Base-by-base conservation (phyloP, 2,329 filamentous ascomycete genomes). In the Sporothrix euskadiensis region DNA sequence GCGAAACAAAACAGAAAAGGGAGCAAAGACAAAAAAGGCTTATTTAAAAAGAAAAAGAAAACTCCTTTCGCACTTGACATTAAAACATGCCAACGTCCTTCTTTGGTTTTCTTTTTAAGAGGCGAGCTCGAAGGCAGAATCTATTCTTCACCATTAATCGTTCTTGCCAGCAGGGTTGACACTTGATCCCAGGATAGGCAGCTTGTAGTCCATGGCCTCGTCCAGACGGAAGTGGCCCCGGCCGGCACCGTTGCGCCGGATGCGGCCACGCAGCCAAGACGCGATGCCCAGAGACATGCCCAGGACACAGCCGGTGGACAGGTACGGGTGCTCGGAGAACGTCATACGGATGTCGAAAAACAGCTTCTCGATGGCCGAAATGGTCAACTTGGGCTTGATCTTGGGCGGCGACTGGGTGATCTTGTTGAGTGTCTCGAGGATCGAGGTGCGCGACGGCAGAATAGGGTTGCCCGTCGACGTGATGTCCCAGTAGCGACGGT, bases 401-500 rank as follows among this genome's bases (percentile, higher is more conserved):
- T 90, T 89, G 65, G 92, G 88, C 68, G 91, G 91, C 68, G 87
- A 88, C 32, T 88, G 85, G 10, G 92, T 88, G 75, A 94, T 87
- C 80, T 92, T 92, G 78, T 88, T 88, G 72, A 94, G 85, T 16
- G 94, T 97, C 82, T 97, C 94, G 75, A 97, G 89, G 79, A 98
- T 97, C 3, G 92, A 94, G 4, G 94, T 95, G 75, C 96, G 91
- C 35, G 92, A 96, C 71, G 94, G 91, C 77, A 94, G 90, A 79
- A 99, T 98, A 75, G 91, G 89, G 82, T 96, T 95, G 77, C 94
- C 95, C 2, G 93, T 96, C 75, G 92, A 91, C 65, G 94, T 97
- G 44, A 87, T 89, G 80, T 99, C 96, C 96, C 96, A 99, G 84
- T 97, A 99, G 76, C 92, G 90, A 78, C 93, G 94, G 83, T 93